phyloP scores from a whole-genome alignment of 495 filamentous ascomycete species.

The Penicillium odoratum region DNA sequence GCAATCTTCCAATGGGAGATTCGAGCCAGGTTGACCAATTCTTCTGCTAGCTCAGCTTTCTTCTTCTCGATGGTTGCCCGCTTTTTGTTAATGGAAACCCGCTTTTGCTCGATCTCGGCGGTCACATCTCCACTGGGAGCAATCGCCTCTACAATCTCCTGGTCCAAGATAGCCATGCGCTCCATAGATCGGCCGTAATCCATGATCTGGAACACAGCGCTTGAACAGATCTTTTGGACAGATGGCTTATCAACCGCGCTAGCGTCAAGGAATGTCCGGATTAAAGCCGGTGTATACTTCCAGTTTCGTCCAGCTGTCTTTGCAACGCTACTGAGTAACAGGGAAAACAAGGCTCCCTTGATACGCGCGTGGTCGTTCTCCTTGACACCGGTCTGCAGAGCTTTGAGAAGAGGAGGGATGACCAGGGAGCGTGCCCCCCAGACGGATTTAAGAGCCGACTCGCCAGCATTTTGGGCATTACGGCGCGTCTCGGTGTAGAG shows the following conservation, averaged over 20 bases:
- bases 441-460: constrained; percentile 90
- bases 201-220: constrained; percentile 79
- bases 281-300: constrained; percentile 83
- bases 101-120: constrained; percentile 62
- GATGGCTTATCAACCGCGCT: constrained; percentile 89
- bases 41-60: constrained; percentile 76
- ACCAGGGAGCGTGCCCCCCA: constrained; percentile 83
- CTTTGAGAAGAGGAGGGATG: constrained; percentile 79
- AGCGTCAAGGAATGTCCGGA: constrained; percentile 85
- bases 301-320: constrained; percentile 87
- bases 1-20: constrained; percentile 95
- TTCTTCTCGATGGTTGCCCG: constrained; percentile 74
- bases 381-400: constrained; percentile 78
- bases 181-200: constrained; percentile 87
- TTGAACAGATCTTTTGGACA: constrained; percentile 84
- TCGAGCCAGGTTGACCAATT: constrained; percentile 74
- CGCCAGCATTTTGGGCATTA: constrained; percentile 86
- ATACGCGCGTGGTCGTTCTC: constrained; percentile 83
- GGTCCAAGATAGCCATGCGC: constrained; percentile 82
- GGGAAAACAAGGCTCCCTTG: constrained; percentile 88
- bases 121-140: constrained; percentile 68
- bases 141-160: constrained; percentile 68
- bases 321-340: constrained; percentile 85
- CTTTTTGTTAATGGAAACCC: constrained; percentile 68
- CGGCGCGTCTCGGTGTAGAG: constrained; percentile 92